Base-by-base conservation (phyloP, 1,284 basidiomycete species). In the Cutaneotrichosporon cavernicola region DNA sequence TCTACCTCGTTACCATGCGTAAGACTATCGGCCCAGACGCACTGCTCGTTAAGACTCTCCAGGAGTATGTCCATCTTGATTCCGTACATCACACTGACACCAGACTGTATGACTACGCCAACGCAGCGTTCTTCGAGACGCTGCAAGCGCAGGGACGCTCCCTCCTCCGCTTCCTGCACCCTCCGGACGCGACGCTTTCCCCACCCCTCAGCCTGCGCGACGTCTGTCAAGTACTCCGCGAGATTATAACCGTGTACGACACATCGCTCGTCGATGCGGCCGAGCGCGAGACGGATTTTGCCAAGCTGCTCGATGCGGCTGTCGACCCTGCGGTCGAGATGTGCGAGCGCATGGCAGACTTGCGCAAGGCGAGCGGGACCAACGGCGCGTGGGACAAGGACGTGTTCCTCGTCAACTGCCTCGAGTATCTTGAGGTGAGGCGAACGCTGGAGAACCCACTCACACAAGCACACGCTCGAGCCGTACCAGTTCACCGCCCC, bases 1-100 rank as follows among this genome's bases (percentile, higher is more conserved):
- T 98, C 76, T 99, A 98, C 79, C 84, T 89, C 75, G 80, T 91
- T 22, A 97, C 93, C 0, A 97, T 99, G 93, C 85, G 87, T 59
- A 86, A 90, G 65, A 98, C 95, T 0, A 89, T 98, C 57, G 95
- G 96, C 0, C 84, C 86, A 13, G 83, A 89, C 8, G 92, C 95
- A 0, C 70, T 89, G 34, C 82, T 98, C 63, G 90, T 89, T 3
- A 85, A 83, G 65, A 89, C 90, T 0, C 81, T 99, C 21, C 84
- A 87, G 71, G 92, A 97, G 91, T 95, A 72, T 64, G 89, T 80
- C 14, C 13, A 43, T 9, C 40, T 6, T 16, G 4, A 6, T 13
- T 18, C 6, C 2, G 38, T 4, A 16, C 22, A 36, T 4, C 11
- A 40, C 9, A 14, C 43, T 56, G 46, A 49, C 52, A n/a, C 16